Conservation (phyloP, 2,329 filamentous ascomycete species). For the Ceratocystis cacaofunesta region DNA sequence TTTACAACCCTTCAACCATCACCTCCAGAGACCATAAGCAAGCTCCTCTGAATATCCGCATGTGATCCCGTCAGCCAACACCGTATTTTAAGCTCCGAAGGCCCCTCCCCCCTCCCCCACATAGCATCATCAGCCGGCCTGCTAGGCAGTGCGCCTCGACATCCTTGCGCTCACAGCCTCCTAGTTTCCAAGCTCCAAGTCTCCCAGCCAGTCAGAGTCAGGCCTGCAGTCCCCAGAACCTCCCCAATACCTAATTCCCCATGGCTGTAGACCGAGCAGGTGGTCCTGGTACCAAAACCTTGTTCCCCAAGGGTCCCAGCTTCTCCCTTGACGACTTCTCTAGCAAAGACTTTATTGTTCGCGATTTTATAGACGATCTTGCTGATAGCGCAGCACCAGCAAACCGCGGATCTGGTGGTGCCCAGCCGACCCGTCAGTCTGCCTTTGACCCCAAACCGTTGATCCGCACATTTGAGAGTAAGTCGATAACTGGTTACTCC, state of each 20-base stretch:
- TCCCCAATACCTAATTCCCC: background rate
- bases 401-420: conserved; percentile 59
- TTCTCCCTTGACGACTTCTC: conserved; percentile 84
- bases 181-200: background rate
- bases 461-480: conserved; percentile 84
- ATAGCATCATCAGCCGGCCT: background rate
- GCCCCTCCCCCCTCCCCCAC: background rate
- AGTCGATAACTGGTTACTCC: conserved; percentile 16
- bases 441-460: conserved; percentile 90
- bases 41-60: background rate
- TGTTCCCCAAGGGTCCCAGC: conserved; percentile 64
- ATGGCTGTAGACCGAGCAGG: conserved; percentile 22
- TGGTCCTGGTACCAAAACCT: conserved; percentile 41
- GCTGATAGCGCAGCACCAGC: conserved; percentile 71
- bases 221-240: background rate
- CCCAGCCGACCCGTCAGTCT: conserved; percentile 26
- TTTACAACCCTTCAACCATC: background rate
- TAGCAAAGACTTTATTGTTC: conserved; percentile 87
- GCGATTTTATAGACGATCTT: conserved; percentile 89
- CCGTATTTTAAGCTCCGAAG: background rate
- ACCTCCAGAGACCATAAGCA: background rate
- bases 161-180: background rate
- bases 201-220: background rate
- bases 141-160: background rate
- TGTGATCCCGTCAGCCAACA: background rate